These are phyloP conservation scores for Panellus pusillus DNA, from an alignment of 768 basidiomycete species.

Conservation along the genomic window DNA sequence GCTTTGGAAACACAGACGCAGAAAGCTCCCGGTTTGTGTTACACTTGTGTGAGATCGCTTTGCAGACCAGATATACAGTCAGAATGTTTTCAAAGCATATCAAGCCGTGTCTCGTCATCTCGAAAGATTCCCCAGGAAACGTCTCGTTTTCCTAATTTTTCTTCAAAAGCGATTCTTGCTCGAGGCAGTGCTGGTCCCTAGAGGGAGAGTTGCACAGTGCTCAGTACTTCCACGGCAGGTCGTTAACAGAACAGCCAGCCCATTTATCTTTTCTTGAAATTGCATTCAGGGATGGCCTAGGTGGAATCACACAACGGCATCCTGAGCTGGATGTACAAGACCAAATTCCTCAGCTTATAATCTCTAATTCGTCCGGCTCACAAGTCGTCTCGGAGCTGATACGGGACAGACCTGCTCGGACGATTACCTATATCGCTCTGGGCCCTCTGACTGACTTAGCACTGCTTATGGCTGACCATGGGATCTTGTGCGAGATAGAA, in stretches of 20 bases:
- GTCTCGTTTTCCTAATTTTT: constrained; percentile 63
- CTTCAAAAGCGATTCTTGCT: constrained; percentile 49
- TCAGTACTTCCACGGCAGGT: constrained; percentile 83
- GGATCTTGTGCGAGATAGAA: constrained; percentile 49
- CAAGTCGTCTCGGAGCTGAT: constrained; percentile 61
- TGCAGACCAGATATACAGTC: constrained; percentile 35
- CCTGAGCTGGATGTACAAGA: constrained; percentile 54
- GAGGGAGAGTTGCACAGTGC: constrained; percentile 73
- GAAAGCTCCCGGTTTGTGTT: constrained; percentile 57
- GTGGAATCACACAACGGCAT: constrained; percentile 59
- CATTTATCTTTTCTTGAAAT: constrained; percentile 3
- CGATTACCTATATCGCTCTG: constrained; percentile 69
- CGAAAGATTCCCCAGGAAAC: constrained; percentile 51
- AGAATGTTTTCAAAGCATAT: constrained; percentile 77
- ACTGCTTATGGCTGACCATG: constrained; percentile 55
- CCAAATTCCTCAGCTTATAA: constrained; percentile 45
- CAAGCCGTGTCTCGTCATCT: constrained; percentile 63
- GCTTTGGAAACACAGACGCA: constrained; percentile 72
- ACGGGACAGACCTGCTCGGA: constrained; percentile 45
- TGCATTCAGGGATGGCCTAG: constrained; percentile 63
- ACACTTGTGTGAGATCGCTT: not conserved
- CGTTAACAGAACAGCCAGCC: constrained; percentile 8
- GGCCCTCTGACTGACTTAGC: constrained; percentile 85
- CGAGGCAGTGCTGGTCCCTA: constrained; percentile 67
- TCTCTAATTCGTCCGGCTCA: constrained; percentile 46